Evolutionary conservation across 2,329 filamentous ascomycete species (phyloP).

Genomic region (Nemania sp.): DNA sequence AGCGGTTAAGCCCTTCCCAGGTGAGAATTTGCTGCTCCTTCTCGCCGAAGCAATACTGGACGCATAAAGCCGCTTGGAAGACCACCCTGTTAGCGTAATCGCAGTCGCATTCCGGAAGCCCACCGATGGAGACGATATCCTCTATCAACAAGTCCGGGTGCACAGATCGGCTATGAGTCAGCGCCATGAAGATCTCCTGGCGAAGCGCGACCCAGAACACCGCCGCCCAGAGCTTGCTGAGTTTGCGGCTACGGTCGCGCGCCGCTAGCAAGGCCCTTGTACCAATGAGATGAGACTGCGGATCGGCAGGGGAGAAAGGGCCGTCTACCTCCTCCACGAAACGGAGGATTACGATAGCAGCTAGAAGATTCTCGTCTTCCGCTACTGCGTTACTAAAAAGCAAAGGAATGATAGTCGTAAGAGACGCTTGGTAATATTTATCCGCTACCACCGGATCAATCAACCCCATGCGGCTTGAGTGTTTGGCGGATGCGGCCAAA

Average conservation of each 20-base stretch:
- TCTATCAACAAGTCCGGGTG: constrained; percentile 19
- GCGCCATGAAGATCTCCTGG: constrained; percentile 20
- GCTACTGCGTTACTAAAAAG: constrained; percentile 3
- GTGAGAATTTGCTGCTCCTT: neutral
- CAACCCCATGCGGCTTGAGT: constrained; percentile 8
- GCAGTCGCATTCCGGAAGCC: constrained; percentile 13
- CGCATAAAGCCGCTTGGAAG: constrained; percentile 15
- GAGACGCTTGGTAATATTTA: constrained; percentile 16
- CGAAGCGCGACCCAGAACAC: constrained; percentile 20
- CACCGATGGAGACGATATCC: neutral
- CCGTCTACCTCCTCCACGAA: constrained; percentile 21
- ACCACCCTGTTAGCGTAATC: constrained; percentile 21
- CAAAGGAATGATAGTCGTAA: constrained; percentile 17
- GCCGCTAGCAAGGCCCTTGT: constrained; percentile 18
- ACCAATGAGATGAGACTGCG: constrained; percentile 20
- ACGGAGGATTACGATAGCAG: constrained; percentile 20
- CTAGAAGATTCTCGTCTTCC: constrained; percentile 16
- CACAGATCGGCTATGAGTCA: constrained; percentile 19
- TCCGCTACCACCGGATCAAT: constrained; percentile 13
- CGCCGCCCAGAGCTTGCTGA: constrained; percentile 12
- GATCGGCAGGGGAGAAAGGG: constrained; percentile 14
- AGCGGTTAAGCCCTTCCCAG: constrained; percentile 6
- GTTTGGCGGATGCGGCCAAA: constrained; percentile 17
- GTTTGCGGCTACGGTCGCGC: constrained; percentile 10
- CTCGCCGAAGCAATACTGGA: constrained; percentile 21